These are phyloP conservation scores for Hevea brasiliensis DNA, from an alignment of 345 rosid genomes.

Conservation along the genomic window DNA sequence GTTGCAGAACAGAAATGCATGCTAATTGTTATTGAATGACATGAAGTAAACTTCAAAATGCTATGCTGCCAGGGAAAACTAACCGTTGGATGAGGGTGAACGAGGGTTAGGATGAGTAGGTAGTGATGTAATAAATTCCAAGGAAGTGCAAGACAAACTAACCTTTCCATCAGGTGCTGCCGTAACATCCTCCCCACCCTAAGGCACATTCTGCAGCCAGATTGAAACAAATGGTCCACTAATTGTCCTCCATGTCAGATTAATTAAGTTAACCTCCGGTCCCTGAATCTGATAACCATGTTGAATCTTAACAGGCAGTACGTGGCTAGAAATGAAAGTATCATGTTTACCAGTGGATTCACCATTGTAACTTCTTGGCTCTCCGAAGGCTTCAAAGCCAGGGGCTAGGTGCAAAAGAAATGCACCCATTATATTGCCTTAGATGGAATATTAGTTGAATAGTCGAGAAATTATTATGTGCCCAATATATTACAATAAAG, in stretches of 20 bases:
- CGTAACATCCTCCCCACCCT: constrained; percentile 77
- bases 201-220: constrained; percentile 98
- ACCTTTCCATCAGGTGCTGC: constrained; percentile 98
- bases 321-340: constrained; percentile 19
- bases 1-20: not conserved
- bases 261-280: constrained; percentile 49
- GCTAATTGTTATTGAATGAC: not conserved
- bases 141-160: constrained; percentile 24
- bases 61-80: not conserved
- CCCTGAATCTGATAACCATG: constrained; percentile 65
- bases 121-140: not conserved
- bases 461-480: no score
- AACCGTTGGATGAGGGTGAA: not conserved
- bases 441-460: constrained; percentile 61
- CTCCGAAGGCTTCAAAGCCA: constrained; percentile 77
- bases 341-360: constrained; percentile 16
- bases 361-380: constrained; percentile 45
- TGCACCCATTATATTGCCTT: constrained; percentile 70
- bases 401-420: constrained; percentile 91
- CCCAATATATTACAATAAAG: constrained; percentile 17
- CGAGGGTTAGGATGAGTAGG: not conserved
- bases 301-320: constrained; percentile 25
- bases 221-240: constrained; percentile 86
- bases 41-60: not conserved
- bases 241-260: constrained; percentile 72